Base-by-base conservation (phyloP, 495 filamentous ascomycete genomes). In the Neurospora sp. region DNA sequence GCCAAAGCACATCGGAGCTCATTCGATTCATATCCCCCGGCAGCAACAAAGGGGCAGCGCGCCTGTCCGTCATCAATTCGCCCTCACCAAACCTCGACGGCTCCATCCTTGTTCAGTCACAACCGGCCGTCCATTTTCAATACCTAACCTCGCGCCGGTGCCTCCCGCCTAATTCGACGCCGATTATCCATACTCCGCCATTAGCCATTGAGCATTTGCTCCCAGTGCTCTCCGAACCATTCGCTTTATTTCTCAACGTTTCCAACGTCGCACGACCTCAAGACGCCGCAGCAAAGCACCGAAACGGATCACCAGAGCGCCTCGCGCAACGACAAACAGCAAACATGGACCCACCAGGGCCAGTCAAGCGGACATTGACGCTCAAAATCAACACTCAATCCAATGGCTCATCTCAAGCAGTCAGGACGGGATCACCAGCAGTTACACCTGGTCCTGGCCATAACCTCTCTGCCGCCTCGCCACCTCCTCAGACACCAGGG, bases 401-500 rank as follows among this genome's bases (percentile, higher is more conserved):
- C 31, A 72, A 70, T 69, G 71, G 75, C 38, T 66, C 74, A 37
- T 72, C 72, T 39, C 27, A 40, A 73, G 10, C 62, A 40, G 23
- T 27, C 54, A 31, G 62, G 39, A 39, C 69, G 27, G 35, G 41
- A 42, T 35, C 40, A 37, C 69, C 44, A 70, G 70, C 71, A 39
- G 27, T 46, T 27, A 74, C 75, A 12, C 74, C 76, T 12, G 69
- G 75, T 46, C 66, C 44, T 54, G 60, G 62, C 27, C 60, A 62
- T 71, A 44, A 73, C 20, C 70, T 39, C 8, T 70, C 73, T 39
- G 75, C 79, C 72, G 81, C 72, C 69, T 80, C 78, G 12, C 76
- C 71, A 69, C 76, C 38, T 49, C 79, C 72, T 3, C 70, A 73
- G 39, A 87, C 86, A 0, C 83, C 86, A 18, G 54, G 54, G 23